phyloP scores from a whole-genome alignment of 2,329 filamentous ascomycete genomes.

The Diaporthe citriasiana region DNA sequence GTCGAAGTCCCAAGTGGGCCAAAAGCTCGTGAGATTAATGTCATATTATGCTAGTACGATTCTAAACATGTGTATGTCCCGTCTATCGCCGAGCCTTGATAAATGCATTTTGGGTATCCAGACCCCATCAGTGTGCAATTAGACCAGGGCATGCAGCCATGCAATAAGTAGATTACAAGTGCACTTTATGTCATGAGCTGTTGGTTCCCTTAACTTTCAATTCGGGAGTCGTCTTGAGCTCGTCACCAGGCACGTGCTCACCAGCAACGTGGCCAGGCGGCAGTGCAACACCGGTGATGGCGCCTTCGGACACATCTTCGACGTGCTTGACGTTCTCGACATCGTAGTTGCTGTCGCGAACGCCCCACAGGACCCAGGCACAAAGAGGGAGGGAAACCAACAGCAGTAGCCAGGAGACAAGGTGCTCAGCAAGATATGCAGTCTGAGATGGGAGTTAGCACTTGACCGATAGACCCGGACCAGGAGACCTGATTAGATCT shows the following conservation, averaged over 20 bases:
- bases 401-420: constrained; percentile 47
- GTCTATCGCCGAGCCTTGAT: neutral
- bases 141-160: neutral
- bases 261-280: constrained; percentile 39
- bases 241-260: constrained; percentile 30
- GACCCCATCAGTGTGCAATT: neutral
- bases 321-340: constrained; percentile 44
- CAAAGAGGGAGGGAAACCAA: constrained; percentile 46
- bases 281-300: constrained; percentile 32
- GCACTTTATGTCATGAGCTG: neutral
- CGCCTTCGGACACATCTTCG: constrained; percentile 42
- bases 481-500: neutral
- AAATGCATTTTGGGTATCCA: constrained; percentile 15
- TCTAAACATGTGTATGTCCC: neutral
- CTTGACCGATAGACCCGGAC: neutral
- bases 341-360: constrained; percentile 47
- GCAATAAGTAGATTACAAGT: neutral
- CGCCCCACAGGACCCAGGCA: constrained; percentile 43
- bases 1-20: neutral
- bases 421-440: constrained; percentile 46
- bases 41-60: neutral
- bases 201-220: constrained; percentile 17
- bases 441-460: constrained; percentile 40
- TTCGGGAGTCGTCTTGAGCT: constrained; percentile 15
- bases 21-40: neutral